Evolutionary conservation across 2,329 filamentous ascomycete genomes (phyloP).

Genomic region (Tolypocladium guangdongense): DNA sequence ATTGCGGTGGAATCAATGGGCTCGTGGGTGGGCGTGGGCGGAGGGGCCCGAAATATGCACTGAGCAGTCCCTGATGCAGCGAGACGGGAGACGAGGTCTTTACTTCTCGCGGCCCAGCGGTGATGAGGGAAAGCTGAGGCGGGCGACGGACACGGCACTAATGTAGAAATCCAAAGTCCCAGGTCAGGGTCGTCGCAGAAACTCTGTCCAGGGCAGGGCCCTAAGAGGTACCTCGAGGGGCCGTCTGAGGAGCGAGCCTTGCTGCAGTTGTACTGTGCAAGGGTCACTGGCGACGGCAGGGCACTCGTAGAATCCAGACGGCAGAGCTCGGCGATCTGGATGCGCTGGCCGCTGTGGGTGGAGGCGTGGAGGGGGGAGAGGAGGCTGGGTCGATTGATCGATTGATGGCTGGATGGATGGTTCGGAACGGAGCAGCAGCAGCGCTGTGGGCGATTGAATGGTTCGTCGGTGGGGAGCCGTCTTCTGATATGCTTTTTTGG

Average conservation of each 20-base stretch:
- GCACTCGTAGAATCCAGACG: neutral
- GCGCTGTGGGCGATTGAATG: neutral
- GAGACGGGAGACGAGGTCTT: neutral
- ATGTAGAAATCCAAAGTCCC: neutral
- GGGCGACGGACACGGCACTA: neutral
- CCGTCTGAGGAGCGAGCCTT: conserved; percentile 5
- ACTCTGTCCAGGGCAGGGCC: neutral
- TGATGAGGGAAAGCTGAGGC: neutral
- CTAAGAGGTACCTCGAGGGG: conserved; percentile 4
- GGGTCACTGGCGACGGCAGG: conserved; percentile 1
- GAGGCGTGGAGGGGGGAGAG: neutral
- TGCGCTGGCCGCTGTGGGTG: neutral
- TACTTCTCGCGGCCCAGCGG: neutral
- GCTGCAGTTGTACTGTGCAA: conserved; percentile 6
- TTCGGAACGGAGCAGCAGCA: neutral
- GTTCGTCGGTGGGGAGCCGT: conserved; percentile 1
- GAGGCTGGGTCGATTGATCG: neutral
- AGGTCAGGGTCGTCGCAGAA: neutral
- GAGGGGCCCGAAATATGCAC: neutral
- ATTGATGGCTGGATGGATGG: neutral
- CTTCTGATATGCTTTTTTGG: conserved; percentile 3
- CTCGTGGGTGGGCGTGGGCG: neutral
- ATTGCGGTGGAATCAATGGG: neutral
- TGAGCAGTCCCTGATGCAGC: neutral
- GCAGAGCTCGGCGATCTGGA: conserved; percentile 1